Evolutionary conservation across 2,329 filamentous ascomycete species (phyloP).

Genomic region (Pestalotiopsis fici): DNA sequence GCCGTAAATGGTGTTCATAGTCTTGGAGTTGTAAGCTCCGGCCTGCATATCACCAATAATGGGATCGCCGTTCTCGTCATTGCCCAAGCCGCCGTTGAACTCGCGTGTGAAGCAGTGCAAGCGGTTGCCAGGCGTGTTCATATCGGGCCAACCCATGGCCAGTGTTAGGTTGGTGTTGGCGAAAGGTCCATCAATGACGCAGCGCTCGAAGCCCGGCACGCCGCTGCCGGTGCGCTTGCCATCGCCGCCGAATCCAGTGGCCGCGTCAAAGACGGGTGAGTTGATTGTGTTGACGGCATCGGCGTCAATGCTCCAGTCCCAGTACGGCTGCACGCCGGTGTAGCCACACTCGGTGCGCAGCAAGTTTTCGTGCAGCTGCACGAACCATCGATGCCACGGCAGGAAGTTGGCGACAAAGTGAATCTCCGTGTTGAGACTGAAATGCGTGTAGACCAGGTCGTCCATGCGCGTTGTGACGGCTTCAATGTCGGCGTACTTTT

Average conservation of each 20-base stretch:
- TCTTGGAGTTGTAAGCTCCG: conserved; percentile 22
- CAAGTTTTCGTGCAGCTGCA: conserved; percentile 31
- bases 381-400: conserved; percentile 35
- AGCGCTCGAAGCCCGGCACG: conserved; percentile 28
- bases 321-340: conserved; percentile 29
- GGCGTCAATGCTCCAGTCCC: conserved; percentile 34
- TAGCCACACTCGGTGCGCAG: conserved; percentile 31
- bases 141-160: conserved; percentile 23
- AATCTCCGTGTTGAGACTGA: conserved; percentile 26
- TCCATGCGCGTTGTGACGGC: conserved; percentile 31
- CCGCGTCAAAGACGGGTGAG: conserved; percentile 29
- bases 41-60: conserved; percentile 30
- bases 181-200: conserved; percentile 35
- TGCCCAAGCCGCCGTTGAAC: conserved; percentile 14
- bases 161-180: conserved; percentile 29
- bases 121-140: conserved; percentile 13
- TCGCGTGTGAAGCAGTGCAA: conserved; percentile 20
- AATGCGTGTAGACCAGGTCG: conserved; percentile 33
- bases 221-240: conserved; percentile 22
- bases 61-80: conserved; percentile 2
- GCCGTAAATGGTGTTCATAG: conserved; percentile 16
- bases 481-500: conserved; percentile 6
- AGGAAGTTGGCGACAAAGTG: conserved; percentile 34
- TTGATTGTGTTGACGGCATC: conserved; percentile 23
- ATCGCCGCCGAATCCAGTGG: conserved; percentile 32